Conservation (phyloP, 2,329 filamentous ascomycete species). For the Penicillium griseofulvum region DNA sequence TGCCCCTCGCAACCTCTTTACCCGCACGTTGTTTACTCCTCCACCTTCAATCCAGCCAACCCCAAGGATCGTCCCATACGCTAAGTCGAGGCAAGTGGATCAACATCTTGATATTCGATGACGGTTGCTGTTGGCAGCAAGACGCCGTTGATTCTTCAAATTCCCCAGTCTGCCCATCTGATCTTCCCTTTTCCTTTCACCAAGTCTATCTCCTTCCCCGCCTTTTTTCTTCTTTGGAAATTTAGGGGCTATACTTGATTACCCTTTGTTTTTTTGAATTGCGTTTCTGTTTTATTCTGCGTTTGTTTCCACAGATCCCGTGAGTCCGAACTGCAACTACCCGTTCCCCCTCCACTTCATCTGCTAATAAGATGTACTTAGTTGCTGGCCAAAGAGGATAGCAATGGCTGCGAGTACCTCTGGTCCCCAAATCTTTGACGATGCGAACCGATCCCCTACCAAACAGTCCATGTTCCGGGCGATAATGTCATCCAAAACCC, state of each 20-base stretch:
- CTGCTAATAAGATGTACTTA: conserved; percentile 23
- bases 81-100: conserved; percentile 23
- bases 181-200: conserved; percentile 15
- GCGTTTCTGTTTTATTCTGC: conserved; percentile 15
- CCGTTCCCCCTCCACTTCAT: conserved; percentile 8
- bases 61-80: conserved; percentile 22
- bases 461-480: conserved; percentile 52
- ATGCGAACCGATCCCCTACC: conserved; percentile 33
- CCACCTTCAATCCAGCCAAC: conserved; percentile 27
- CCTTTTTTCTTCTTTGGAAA: not conserved
- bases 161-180: conserved; percentile 22
- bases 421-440: conserved; percentile 38
- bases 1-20: conserved; percentile 34
- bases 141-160: conserved; percentile 26
- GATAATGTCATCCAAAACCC: conserved; percentile 51
- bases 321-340: conserved; percentile 18
- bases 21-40: conserved; percentile 35
- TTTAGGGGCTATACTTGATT: conserved; percentile 1
- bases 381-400: conserved; percentile 33
- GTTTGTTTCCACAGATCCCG: conserved; percentile 20
- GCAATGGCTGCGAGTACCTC: conserved; percentile 35
- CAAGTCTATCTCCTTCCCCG: conserved; percentile 3
- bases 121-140: conserved; percentile 26
- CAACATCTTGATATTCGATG: conserved; percentile 22
- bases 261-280: conserved; percentile 1